These are phyloP conservation scores for Backusella parvicylindrica DNA, from an alignment of 192 early-diverging fungal genomes.

Conservation along the genomic window DNA sequence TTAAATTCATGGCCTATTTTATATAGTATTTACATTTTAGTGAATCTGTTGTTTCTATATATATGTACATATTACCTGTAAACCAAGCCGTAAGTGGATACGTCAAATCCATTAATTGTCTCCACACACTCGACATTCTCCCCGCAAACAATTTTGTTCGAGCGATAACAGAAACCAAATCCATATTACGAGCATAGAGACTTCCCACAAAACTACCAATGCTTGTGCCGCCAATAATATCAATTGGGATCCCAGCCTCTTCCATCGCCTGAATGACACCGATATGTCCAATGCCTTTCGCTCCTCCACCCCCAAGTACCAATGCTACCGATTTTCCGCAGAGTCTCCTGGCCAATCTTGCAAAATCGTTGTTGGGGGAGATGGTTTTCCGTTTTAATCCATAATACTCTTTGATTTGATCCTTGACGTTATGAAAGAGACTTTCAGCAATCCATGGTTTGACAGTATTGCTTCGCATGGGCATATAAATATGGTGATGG, in stretches of 20 bases:
- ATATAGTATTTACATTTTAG: not conserved
- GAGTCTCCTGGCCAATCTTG: constrained; percentile 82
- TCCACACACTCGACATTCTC: constrained; percentile 79
- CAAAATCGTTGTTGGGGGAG: not conserved
- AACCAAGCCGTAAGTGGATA: constrained; percentile 93
- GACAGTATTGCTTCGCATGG: constrained; percentile 34
- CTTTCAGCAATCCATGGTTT: constrained; percentile 34
- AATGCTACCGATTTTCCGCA: constrained; percentile 89
- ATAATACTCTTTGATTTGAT: constrained; percentile 68
- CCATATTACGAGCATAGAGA: constrained; percentile 84
- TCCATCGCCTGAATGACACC: constrained; percentile 92
- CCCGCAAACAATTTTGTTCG: constrained; percentile 81
- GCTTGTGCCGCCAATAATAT: constrained; percentile 95
- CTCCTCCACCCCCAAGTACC: constrained; percentile 95
- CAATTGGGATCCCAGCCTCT: constrained; percentile 95
- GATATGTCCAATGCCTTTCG: constrained; percentile 89
- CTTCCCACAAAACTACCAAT: constrained; percentile 94
- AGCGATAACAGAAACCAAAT: constrained; percentile 84
- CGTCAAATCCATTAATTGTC: constrained; percentile 88
- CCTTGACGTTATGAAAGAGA: constrained; percentile 58
- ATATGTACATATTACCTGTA: constrained; percentile 50
- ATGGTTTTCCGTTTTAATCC: constrained; percentile 37
- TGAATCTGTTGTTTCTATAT: too few species aligned
- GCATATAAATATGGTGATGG: constrained; percentile 93
- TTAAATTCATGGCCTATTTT: constrained; percentile 86